Evolutionary conservation across 192 early-diverging fungal genomes (phyloP).

Genomic region (Umbelopsis isabellina): DNA sequence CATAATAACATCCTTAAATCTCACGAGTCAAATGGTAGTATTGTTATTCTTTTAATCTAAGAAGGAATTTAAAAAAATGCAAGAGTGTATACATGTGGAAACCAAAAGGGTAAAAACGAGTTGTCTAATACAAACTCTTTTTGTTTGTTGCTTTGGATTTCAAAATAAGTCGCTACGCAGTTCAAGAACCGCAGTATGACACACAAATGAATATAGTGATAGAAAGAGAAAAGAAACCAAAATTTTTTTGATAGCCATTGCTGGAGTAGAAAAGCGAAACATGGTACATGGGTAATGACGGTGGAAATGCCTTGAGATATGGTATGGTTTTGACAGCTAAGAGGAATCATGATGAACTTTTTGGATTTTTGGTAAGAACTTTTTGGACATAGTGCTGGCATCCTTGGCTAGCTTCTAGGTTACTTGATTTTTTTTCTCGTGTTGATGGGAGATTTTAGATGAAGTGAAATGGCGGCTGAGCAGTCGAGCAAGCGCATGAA

Average conservation of each 20-base stretch:
- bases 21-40: too few species aligned
- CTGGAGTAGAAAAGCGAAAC: not conserved
- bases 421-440: conserved; percentile 1
- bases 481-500: conserved; percentile 2
- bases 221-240: not conserved
- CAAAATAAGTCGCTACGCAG: not conserved
- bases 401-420: not conserved
- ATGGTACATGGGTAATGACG: conserved; percentile 4
- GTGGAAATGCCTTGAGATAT: not conserved
- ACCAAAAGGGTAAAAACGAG: not conserved
- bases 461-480: not conserved
- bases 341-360: not conserved
- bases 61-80: not conserved
- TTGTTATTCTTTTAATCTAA: too few species aligned
- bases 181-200: conserved; percentile 7
- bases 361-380: too few species aligned
- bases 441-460: not conserved
- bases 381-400: not conserved
- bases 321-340: not conserved
- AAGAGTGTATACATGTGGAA: conserved; percentile 6
- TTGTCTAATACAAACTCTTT: conserved; percentile 18
- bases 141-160: not conserved
- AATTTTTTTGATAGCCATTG: not conserved
- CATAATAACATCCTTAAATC: too few species aligned
- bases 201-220: not conserved